These are phyloP conservation scores for Saururus chinensis DNA, from an alignment of 164 flowering plant species.

Conservation along the genomic window DNA sequence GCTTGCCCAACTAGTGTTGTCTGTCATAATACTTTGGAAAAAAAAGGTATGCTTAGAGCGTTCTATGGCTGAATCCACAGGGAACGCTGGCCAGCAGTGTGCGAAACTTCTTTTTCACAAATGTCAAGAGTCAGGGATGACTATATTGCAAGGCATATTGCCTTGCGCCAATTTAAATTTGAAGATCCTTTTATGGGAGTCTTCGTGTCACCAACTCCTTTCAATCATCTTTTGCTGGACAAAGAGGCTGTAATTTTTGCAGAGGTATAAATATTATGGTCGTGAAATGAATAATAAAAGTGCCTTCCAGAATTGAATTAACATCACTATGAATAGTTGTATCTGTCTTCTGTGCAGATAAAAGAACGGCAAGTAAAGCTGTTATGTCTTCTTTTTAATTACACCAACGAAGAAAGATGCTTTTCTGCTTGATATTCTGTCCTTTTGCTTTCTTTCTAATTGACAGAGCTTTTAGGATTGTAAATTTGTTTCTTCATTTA, in stretches of 20 bases:
- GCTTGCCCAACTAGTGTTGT: no score
- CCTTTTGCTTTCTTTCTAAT: no score
- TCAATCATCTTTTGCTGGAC: slow-evolving; percentile 30
- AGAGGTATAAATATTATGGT: slow-evolving; percentile 25
- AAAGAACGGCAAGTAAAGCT: no score
- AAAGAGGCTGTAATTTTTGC: slow-evolving; percentile 26
- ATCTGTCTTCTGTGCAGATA: no score
- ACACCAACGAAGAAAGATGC: no score
- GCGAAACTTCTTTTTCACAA: slow-evolving; percentile 9
- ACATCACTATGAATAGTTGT: no score
- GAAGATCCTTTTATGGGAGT: slow-evolving; percentile 27
- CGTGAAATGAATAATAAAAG: neutral
- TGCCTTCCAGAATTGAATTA: no score
- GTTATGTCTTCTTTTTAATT: no score
- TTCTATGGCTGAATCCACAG: slow-evolving; percentile 16
- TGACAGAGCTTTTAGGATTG: no score
- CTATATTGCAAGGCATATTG: slow-evolving; percentile 33
- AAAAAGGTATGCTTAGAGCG: neutral
- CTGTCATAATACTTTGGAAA: neutral
- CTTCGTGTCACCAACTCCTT: slow-evolving; percentile 13
- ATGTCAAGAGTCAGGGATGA: slow-evolving; percentile 31
- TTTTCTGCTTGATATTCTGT: no score
- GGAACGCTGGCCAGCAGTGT: slow-evolving; percentile 38
- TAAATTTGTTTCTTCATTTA: neutral
- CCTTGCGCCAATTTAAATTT: slow-evolving; percentile 47